Evolutionary conservation across 2,329 filamentous ascomycete genomes (phyloP).

Genomic region (Colletotrichum costaricense): DNA sequence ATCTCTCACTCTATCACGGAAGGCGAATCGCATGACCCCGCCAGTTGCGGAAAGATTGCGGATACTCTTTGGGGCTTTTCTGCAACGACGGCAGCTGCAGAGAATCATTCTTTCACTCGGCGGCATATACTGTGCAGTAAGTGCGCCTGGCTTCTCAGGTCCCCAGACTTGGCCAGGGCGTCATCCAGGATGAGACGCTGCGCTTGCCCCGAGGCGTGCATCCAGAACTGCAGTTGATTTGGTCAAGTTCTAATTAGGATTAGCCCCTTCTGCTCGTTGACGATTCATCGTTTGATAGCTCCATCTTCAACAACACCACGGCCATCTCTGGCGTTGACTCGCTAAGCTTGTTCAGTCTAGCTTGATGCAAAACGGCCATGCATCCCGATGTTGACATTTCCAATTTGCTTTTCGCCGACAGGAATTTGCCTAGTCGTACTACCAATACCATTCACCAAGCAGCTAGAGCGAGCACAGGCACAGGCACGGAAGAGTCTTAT

Average conservation of each 20-base stretch:
- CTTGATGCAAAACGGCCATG: background rate
- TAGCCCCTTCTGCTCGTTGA: background rate
- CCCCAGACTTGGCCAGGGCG: too few relatives aligned
- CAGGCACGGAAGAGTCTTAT: background rate
- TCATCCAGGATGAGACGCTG: background rate
- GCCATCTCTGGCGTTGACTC: background rate
- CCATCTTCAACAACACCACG: background rate
- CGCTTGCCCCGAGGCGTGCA: slow-evolving; percentile 3
- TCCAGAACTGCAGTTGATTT: background rate
- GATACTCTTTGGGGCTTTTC: background rate
- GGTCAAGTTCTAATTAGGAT: background rate
- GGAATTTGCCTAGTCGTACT: background rate
- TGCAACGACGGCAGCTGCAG: background rate
- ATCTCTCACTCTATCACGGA: slow-evolving; percentile 18
- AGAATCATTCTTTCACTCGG: background rate
- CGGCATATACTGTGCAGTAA: background rate
- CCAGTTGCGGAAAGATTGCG: slow-evolving; percentile 5
- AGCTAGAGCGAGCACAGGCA: background rate
- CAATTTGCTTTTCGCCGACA: background rate
- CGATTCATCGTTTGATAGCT: background rate
- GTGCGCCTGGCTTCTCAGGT: background rate
- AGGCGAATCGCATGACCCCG: background rate
- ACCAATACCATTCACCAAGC: too few relatives aligned
- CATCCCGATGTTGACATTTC: background rate
- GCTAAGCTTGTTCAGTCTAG: background rate